Evolutionary conservation across 495 filamentous ascomycete species (phyloP).

Genomic region (Parathielavia appendiculata): DNA sequence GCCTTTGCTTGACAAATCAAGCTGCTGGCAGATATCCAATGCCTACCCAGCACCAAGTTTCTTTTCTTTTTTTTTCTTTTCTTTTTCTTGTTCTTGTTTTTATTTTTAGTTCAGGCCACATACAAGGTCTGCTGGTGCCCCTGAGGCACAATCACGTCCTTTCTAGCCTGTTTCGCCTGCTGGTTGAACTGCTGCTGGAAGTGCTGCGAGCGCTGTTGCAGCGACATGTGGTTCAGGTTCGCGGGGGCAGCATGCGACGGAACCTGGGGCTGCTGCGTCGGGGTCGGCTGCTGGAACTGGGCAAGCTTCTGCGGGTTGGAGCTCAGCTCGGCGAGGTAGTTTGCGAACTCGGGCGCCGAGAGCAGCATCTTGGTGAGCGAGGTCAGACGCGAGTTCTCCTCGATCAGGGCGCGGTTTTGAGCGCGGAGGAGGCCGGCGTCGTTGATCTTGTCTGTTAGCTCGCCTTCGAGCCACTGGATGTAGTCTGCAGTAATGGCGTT

Average conservation of each 20-base stretch:
- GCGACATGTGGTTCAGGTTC: background rate
- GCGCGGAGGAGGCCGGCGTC: conserved; percentile 64
- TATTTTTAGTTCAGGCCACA: too few species aligned
- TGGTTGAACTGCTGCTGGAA: background rate
- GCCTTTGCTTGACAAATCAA: too few species aligned
- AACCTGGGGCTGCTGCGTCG: conserved; percentile 16
- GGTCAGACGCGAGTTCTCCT: conserved; percentile 74
- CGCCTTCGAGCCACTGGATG: conserved; percentile 83
- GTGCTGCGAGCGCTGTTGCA: background rate
- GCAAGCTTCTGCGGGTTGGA: conserved; percentile 21
- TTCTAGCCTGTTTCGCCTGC: background rate
- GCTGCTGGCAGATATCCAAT: too few species aligned
- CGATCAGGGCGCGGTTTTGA: conserved; percentile 66
- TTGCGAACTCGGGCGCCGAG: conserved; percentile 77
- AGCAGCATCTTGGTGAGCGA: conserved; percentile 78
- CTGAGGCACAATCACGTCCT: too few species aligned
- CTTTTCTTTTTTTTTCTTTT: too few species aligned
- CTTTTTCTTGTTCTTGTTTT: too few species aligned
- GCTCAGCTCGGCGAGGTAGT: conserved; percentile 71
- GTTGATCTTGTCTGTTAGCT: conserved; percentile 65
- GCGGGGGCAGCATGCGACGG: background rate
- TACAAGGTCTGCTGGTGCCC: too few species aligned
- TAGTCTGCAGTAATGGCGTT: conserved; percentile 65
- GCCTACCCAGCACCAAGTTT: too few species aligned
- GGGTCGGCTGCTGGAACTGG: conserved; percentile 4